phyloP scores from a whole-genome alignment of 1,284 basidiomycete genomes.

The Apiotrichum veenhuisii region DNA sequence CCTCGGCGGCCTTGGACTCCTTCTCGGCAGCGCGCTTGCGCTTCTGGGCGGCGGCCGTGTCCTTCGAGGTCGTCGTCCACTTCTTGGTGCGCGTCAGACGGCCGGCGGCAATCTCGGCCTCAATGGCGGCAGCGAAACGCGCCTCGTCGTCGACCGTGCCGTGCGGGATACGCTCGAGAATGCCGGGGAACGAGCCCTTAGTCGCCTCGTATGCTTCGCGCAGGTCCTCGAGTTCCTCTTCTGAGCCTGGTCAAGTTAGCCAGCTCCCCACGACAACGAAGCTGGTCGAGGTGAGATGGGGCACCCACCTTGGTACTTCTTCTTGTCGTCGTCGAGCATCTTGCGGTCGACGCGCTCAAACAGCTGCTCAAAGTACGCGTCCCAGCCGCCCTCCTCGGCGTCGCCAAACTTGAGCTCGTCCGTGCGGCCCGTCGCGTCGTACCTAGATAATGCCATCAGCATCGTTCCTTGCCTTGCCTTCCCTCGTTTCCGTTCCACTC shows the following conservation, averaged over 20 bases:
- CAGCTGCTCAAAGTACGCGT: slow-evolving; percentile 82
- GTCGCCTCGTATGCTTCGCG: slow-evolving; percentile 65
- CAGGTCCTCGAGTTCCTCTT: slow-evolving; percentile 75
- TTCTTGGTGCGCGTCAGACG: slow-evolving; percentile 58
- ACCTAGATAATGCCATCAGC: slow-evolving; percentile 45
- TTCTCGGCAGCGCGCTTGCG: slow-evolving; percentile 69
- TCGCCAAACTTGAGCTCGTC: slow-evolving; percentile 66
- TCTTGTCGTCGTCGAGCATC: slow-evolving; percentile 83
- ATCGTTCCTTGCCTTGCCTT: too few relatives aligned
- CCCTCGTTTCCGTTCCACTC: slow-evolving; percentile 1
- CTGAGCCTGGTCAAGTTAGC: slow-evolving; percentile 59
- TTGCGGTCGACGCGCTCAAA: slow-evolving; percentile 80
- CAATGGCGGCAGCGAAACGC: slow-evolving; percentile 70
- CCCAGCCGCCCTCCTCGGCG: slow-evolving; percentile 82
- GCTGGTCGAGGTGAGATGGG: too few relatives aligned
- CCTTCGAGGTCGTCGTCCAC: slow-evolving; percentile 66
- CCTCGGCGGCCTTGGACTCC: slow-evolving; percentile 81
- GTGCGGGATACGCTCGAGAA: slow-evolving; percentile 80
- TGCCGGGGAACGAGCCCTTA: slow-evolving; percentile 67
- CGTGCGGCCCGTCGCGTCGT: slow-evolving; percentile 78
- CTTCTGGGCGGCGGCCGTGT: slow-evolving; percentile 69
- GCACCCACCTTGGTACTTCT: slow-evolving; percentile 77
- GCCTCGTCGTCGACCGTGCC: slow-evolving; percentile 74
- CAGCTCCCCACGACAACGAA: not conserved
- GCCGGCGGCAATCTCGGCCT: slow-evolving; percentile 60